Evolutionary conservation across 768 basidiomycete genomes (phyloP), one percentile per base, ranked within the genome.

Genomic region (Chalciporus pseudorubinellus): DNA sequence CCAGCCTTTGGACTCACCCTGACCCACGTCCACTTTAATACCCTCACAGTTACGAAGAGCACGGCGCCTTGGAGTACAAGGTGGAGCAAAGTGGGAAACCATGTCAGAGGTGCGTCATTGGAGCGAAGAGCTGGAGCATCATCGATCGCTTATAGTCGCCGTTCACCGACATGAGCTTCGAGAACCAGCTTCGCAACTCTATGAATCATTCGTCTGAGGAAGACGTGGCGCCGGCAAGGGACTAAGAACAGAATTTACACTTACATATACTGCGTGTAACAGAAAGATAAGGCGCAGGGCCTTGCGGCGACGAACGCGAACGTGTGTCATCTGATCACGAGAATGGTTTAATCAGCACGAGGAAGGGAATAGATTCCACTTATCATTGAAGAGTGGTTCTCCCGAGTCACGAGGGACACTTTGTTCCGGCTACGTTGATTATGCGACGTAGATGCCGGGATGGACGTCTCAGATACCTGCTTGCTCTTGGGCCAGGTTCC

Each of bases 21-120:
- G 38, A 20, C 24, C 51, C 52, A 50, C 26, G 31, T 55, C 63
- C 57, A 49, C 39, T 48, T 63, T 42, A 63, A 48, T 39, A 42
- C 24, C 36, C 22, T 19, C 29, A 56, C 52, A 24, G 33, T 31
- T 14, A 34, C 49, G 28, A 58, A 46, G 43, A 53, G 18, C 40
- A 45, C 29, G 28, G 59, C 33, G 41, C 45, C 44, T 40, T 55
- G 58, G 48, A 60, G 57, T 48, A 50, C n/a, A 49, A 44, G 18
- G 56, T 49, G 53, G 55, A 65, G 60, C 49, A 54, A 28, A 21
- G 44, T n/a, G 20, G 47, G 49, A 49, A 42, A 47, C 28, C 43
- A 31, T 22, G 50, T 16, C 20, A 33, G n/a, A n/a, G 50, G 26
- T 59, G 52, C 58, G 59, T 66, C 63, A 61, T 59, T 57, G 54